These are phyloP conservation scores for Chalaropsis thielavioides DNA, from an alignment of 2,329 filamentous ascomycete species.

Conservation along the genomic window DNA sequence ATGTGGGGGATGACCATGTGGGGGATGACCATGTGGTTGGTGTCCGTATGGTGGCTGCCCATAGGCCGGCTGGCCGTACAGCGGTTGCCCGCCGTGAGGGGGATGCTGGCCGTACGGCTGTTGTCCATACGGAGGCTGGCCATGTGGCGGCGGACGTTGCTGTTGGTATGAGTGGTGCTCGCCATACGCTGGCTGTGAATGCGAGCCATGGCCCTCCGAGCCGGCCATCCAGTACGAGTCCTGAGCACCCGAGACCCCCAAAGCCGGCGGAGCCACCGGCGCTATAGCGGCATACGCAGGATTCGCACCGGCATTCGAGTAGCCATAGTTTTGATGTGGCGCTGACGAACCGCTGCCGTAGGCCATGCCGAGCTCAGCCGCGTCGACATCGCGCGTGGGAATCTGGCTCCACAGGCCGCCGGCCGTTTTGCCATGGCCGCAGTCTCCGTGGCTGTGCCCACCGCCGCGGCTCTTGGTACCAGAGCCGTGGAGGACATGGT, in stretches of 20 bases:
- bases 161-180: constrained; percentile 2
- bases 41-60: constrained; percentile 1
- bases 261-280: not conserved
- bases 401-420: constrained; percentile 49
- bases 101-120: constrained; percentile 4
- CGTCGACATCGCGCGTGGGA: constrained; percentile 38
- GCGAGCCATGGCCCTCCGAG: not conserved
- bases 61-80: constrained; percentile 2
- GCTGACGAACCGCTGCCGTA: constrained; percentile 1
- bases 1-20: constrained; percentile 2
- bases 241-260: constrained; percentile 1
- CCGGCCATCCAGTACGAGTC: constrained; percentile 15
- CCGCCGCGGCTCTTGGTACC: constrained; percentile 26
- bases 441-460: constrained; percentile 30
- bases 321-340: constrained; percentile 8
- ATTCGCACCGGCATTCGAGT: constrained; percentile 7
- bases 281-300: constrained; percentile 1
- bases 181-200: not conserved
- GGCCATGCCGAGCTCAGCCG: constrained; percentile 4
- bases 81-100: not conserved
- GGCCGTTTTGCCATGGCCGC: constrained; percentile 42
- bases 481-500: constrained; percentile 45
- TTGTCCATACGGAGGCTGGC: constrained; percentile 7
- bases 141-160: constrained; percentile 1
- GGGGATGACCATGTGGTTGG: constrained; percentile 2